Percentiles rank a stretch among this genome's conserved stretches.
These are phyloP conservation scores for Neurospora cerealis DNA, from an alignment of 495 filamentous ascomycete species.

Conservation along the genomic window DNA sequence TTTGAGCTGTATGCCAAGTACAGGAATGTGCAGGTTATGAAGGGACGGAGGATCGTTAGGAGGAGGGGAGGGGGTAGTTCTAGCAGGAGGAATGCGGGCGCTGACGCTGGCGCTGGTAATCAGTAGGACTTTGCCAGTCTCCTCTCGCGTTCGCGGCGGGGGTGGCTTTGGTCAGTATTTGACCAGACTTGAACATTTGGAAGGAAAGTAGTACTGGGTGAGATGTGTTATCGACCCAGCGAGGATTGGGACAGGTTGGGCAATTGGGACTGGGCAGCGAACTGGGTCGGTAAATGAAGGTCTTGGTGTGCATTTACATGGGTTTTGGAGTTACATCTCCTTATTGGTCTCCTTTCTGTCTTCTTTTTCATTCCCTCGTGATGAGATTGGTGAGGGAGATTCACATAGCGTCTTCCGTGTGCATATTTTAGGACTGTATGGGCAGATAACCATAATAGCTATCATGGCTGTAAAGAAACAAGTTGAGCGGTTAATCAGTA, in stretches of 20 bases:
- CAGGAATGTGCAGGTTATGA: conserved; percentile 58
- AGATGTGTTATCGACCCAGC: neutral
- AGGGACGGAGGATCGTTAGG: conserved; percentile 48
- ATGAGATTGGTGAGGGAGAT: neutral
- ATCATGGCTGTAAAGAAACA: neutral
- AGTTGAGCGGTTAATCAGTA: neutral
- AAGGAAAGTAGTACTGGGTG: neutral
- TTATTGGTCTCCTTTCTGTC: neutral
- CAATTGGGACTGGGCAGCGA: neutral
- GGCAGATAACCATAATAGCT: neutral
- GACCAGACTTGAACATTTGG: neutral
- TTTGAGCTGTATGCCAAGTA: conserved; percentile 66
- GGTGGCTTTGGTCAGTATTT: neutral
- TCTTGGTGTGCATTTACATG: neutral
- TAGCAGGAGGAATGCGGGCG: neutral
- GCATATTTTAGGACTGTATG: neutral
- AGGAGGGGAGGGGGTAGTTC: conserved; percentile 3
- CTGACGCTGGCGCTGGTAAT: neutral
- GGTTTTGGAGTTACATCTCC: neutral
- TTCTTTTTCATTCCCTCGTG: neutral
- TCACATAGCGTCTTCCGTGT: neutral
- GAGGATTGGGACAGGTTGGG: neutral
- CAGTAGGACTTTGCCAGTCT: neutral
- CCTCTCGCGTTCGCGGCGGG: neutral
- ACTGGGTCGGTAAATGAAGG: neutral